Base-by-base conservation (phyloP, 2,329 filamentous ascomycete species). In the Fusarium sp. region DNA sequence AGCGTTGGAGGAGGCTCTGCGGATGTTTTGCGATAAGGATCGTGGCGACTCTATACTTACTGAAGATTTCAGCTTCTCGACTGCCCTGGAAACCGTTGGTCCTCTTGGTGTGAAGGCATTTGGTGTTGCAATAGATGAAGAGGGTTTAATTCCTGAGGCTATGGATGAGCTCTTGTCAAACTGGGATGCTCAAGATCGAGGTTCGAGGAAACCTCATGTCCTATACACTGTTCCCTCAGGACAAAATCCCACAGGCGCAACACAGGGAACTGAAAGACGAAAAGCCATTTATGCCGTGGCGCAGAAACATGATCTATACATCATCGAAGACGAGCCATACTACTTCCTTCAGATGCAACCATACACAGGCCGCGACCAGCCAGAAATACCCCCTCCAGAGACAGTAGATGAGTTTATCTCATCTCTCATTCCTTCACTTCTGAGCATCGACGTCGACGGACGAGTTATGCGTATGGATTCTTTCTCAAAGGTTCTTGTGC, bases 241-340 rank as follows among this genome's bases (percentile, higher is more conserved):
- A 3, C 94, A 97, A 82, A 97, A 98, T 80, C 95, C 95, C 0
- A 97, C 94, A 0, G 95, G 95, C 12, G 91, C 94, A 14, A 97
- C 94, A 6, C 93, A 95, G 80, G 86, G 90, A 42, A 79, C 82
- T 7, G 84, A 90, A 77, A 86, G 95, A 61, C 86, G 94, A 57
- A 85, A 86, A 71, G 92, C 89, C 26, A 86, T 97, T 48, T 97
- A 97, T 81, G 85, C 85, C 38, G 87, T 97, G 17, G 92, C 91
- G 35, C 91, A 92, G 79, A 94, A 93, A 82, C 93, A 97, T 80
- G 93, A 97, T 78, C 77, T 97, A 42, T 92, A 89, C 83, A 95
- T 98, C 78, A 84, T 97, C 73, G 95, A 98, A 83, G 95, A 97
- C 78, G 95, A 97, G 79, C 95, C 95, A 3, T 97, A 97, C 83